Conservation (phyloP, 805 yeast genomes). For the Wickerhamiella bombiphila region DNA sequence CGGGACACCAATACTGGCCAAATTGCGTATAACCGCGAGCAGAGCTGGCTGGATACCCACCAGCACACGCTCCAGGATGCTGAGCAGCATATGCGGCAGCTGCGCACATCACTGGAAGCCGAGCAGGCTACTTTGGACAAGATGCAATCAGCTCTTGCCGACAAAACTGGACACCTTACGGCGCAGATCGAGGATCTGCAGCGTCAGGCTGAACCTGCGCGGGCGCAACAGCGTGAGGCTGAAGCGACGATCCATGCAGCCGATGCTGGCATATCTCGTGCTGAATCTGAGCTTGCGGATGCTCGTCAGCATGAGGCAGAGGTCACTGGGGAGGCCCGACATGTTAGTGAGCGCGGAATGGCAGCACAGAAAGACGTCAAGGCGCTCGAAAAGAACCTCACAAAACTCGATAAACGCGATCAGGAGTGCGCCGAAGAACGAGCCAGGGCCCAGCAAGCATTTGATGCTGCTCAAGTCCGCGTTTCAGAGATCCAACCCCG, state of each 20-base stretch:
- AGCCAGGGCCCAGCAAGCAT: not conserved
- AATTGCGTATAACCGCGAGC: slow-evolving; percentile 28
- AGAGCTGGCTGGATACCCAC: slow-evolving; percentile 27
- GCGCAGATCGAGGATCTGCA: slow-evolving; percentile 50
- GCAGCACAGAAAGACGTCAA: slow-evolving; percentile 24
- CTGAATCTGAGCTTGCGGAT: slow-evolving; percentile 49
- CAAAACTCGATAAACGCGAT: slow-evolving; percentile 34
- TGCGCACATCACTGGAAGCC: not conserved
- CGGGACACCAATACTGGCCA: slow-evolving; percentile 25
- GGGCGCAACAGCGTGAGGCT: slow-evolving; percentile 39
- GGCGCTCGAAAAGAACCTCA: slow-evolving; percentile 28
- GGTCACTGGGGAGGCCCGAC: slow-evolving; percentile 27
- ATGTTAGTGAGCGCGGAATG: slow-evolving; percentile 19
- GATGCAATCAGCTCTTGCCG: slow-evolving; percentile 51
- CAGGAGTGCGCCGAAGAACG: slow-evolving; percentile 26
- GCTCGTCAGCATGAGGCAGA: slow-evolving; percentile 35
- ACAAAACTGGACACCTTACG: slow-evolving; percentile 57
- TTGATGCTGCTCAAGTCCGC: not conserved
- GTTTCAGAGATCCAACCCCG: slow-evolving; percentile 32
- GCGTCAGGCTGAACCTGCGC: slow-evolving; percentile 70
- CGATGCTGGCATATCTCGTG: slow-evolving; percentile 49
- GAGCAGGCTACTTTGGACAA: slow-evolving; percentile 35
- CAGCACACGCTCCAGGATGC: slow-evolving; percentile 24
- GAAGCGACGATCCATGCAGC: slow-evolving; percentile 35
- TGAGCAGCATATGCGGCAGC: not conserved